Evolutionary conservation across 2,329 filamentous ascomycete species (phyloP), one percentile per base, ranked within the genome.

Genomic region (Pseudofabraea citricarpa): DNA sequence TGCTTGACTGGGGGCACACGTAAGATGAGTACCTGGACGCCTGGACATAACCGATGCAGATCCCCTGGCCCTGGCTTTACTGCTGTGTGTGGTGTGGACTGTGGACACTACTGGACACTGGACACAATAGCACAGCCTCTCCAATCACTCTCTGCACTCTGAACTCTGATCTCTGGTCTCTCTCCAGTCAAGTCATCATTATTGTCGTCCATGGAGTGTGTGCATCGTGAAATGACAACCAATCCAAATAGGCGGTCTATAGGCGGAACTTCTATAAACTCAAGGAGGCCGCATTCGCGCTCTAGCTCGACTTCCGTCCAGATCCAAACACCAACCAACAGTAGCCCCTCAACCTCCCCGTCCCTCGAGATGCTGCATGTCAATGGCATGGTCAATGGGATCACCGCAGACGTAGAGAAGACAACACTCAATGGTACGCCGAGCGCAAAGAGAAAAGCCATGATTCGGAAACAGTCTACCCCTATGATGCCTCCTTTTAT

Each of bases 401-500:
- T 53, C 15, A 29, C 35, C 16, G 40, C 45, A 29, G 45, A 45
- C 20, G 46, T 54, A 44, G 50, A 38, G 26, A 45, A 43, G 16
- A 46, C 36, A 22, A 40, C 46, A 3, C 36, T 57, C 46, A 58
- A 56, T 57, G 51, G 53, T 32, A 36, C 47, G 6, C 33, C 36
- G 24, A 53, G 49, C 42, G 42, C 15, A 10, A 41, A 40, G 44
- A 49, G 39, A 32, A 18, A 36, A 24, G 20, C 33, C 8, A 6
- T 45, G n/a, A 63, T 68, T 38, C 75, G 79, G 61, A 83, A 79
- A 55, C 67, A 72, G 48, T 83, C 79, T 9, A 79, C 69, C 44
- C 80, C 80, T 3, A 79, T 84, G 79, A 80, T 93, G 68, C 90
- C 91, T 33, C 73, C 90, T 48, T 98, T 98, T 64, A 95, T 98